Evolutionary conservation across 1,284 basidiomycete species (phyloP).

Genomic region (Cutaneotrichosporon mucoides): DNA sequence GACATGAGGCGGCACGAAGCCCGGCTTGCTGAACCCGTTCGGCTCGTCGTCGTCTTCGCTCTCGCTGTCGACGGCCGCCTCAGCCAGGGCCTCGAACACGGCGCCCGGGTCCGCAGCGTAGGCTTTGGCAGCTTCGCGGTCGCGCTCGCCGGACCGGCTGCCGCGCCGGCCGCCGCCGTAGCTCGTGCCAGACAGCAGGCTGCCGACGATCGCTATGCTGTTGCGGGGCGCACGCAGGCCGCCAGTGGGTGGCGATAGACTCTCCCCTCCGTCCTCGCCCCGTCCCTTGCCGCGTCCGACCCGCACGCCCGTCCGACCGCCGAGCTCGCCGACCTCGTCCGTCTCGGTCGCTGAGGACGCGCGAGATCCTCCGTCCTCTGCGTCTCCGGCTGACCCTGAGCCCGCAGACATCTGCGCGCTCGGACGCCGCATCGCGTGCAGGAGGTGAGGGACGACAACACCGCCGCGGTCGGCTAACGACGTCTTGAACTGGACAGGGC

Average conservation of each 20-base stretch:
- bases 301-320: too few relatives aligned
- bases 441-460: slow-evolving; percentile 39
- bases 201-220: neutral
- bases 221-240: neutral
- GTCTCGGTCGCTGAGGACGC: too few relatives aligned
- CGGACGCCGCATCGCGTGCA: slow-evolving; percentile 33
- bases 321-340: too few relatives aligned
- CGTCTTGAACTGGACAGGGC: slow-evolving; percentile 41
- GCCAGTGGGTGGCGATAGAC: neutral
- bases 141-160: slow-evolving; percentile 28
- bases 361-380: too few relatives aligned
- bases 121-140: slow-evolving; percentile 29
- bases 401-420: neutral
- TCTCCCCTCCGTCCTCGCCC: neutral
- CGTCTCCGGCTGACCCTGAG: too few relatives aligned
- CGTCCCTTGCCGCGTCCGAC: too few relatives aligned
- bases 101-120: slow-evolving; percentile 40
- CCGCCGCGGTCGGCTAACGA: slow-evolving; percentile 38
- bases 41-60: slow-evolving; percentile 17
- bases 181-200: neutral
- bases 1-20: slow-evolving; percentile 43
- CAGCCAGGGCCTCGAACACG: slow-evolving; percentile 37
- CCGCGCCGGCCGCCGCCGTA: slow-evolving; percentile 11
- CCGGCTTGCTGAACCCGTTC: slow-evolving; percentile 14
- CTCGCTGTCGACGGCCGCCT: slow-evolving; percentile 23